A percentile compares a stretch with the other conserved stretches of the same genome.
These are phyloP conservation scores for Candida cerambycidarum DNA, from an alignment of 805 yeast genomes.

Conservation along the genomic window DNA sequence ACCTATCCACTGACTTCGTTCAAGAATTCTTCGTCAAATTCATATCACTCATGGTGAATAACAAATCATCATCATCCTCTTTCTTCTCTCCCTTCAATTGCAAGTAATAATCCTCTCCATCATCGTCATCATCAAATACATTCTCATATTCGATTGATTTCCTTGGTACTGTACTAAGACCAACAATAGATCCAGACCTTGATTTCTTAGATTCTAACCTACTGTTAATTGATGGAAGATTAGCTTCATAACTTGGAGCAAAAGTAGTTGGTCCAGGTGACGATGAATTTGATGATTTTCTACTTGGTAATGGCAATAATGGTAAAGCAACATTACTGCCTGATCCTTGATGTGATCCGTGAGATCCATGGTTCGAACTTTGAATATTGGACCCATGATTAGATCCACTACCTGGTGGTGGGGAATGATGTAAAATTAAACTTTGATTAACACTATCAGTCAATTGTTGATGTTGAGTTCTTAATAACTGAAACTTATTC, in stretches of 20 bases:
- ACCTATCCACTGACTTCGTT: too few species aligned
- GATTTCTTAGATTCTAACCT: constrained; percentile 19
- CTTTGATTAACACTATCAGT: constrained; percentile 58
- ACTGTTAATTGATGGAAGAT: constrained; percentile 34
- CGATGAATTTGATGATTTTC: constrained; percentile 27
- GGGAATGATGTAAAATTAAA: constrained; percentile 28
- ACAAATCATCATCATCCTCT: constrained; percentile 57
- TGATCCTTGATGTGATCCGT: not conserved
- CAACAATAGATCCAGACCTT: constrained; percentile 18
- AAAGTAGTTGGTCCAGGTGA: constrained; percentile 12
- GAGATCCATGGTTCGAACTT: not conserved
- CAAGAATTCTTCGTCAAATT: constrained; percentile 39
- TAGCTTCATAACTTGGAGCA: constrained; percentile 9
- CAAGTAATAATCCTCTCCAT: constrained; percentile 36
- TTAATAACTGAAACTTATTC: constrained; percentile 51
- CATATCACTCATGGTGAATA: constrained; percentile 78
- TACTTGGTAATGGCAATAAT: constrained; percentile 13
- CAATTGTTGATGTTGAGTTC: constrained; percentile 52
- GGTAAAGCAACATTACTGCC: not conserved
- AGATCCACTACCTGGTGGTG: constrained; percentile 6
- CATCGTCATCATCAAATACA: constrained; percentile 49
- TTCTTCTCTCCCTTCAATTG: constrained; percentile 11
- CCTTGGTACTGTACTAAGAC: constrained; percentile 37
- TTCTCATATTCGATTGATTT: constrained; percentile 32
- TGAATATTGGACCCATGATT: not conserved